Percentiles rank a stretch among this genome's conserved stretches.
Conservation (phyloP, 306 rosid species). For the Pyrus pyrifolia region DNA sequence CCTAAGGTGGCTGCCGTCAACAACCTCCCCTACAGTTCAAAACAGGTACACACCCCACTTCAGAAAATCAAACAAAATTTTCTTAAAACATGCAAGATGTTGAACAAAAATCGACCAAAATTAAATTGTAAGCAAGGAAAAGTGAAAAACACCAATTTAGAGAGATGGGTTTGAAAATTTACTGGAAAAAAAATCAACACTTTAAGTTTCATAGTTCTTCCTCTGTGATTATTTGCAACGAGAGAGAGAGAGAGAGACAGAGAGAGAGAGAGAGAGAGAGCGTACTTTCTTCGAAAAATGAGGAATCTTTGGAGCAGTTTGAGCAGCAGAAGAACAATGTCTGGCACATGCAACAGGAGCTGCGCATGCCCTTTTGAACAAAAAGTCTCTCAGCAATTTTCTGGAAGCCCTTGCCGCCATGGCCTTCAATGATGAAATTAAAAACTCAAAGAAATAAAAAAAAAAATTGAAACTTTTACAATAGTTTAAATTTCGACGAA, state of each 20-base stretch:
- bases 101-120: neutral
- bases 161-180: neutral
- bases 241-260: neutral
- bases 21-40: conserved; percentile 64
- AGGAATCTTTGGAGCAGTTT: conserved; percentile 50
- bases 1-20: conserved; percentile 82
- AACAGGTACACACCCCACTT: conserved; percentile 11
- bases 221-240: neutral
- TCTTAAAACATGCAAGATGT: neutral
- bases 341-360: conserved; percentile 37
- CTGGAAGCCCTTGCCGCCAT: conserved; percentile 80
- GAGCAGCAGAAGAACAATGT: conserved; percentile 52
- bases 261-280: conserved; percentile 2
- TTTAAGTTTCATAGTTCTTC: neutral
- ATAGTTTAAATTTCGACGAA: neutral
- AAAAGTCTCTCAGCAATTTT: conserved; percentile 39
- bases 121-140: neutral
- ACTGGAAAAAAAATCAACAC: neutral
- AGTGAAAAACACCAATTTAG: neutral
- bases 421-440: neutral
- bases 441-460: neutral
- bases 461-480: neutral
- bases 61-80: conserved; percentile 12
- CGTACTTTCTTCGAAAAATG: conserved; percentile 78
- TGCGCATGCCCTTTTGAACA: conserved; percentile 24